Evolutionary conservation across 164 flowering plant species (phyloP), one percentile per base, ranked within the genome.

Genomic region (Magnolia officinalis): DNA sequence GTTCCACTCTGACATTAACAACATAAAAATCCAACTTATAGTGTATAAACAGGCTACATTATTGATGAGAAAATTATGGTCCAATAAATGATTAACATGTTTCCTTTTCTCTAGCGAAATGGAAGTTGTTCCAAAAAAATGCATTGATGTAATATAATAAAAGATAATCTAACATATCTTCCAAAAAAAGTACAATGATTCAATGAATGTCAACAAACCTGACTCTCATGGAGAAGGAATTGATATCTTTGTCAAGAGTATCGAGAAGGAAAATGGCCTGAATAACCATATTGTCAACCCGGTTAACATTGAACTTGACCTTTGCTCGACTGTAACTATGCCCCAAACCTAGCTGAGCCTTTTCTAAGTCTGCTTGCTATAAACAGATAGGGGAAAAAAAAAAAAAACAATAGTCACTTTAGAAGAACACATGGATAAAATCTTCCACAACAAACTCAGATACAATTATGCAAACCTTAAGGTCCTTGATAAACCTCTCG

Each of bases 311-410:
- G 88, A 96, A 96, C 85, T 96, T 94, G 70, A 96, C 98, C 88
- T 96, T 96, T 70, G 99, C 99, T 69, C 98, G 85, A 82, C 98
- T 96, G 86, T 94, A 94, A 84, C 99, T 94, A 81, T 96, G 98
- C 6, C 87, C 98, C 51, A 96, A 74, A 72, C 99, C 99, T 81
- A 96, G 95, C 75, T 96, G 98, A 21, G 98, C 97, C 75, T 94
- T 94, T 75, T 94, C 99, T 75, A 91, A 71, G 78, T 96, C 99
- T 0, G 93, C 92, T 79, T 92, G 87, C 98, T 69, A 77, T n/a
- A 50, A 79, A 4, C 6, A 49, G 67, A 50, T 63, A 29, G 26
- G 21, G 68, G 26, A 23, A 23, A 23, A 23, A 23, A 67, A 63
- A 51, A 52, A 37, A n/a, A 18, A 37, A 5, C 6, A 37, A 37